phyloP scores from a whole-genome alignment of 2,329 filamentous ascomycete genomes.

The Lasiodiplodia theobromae region DNA sequence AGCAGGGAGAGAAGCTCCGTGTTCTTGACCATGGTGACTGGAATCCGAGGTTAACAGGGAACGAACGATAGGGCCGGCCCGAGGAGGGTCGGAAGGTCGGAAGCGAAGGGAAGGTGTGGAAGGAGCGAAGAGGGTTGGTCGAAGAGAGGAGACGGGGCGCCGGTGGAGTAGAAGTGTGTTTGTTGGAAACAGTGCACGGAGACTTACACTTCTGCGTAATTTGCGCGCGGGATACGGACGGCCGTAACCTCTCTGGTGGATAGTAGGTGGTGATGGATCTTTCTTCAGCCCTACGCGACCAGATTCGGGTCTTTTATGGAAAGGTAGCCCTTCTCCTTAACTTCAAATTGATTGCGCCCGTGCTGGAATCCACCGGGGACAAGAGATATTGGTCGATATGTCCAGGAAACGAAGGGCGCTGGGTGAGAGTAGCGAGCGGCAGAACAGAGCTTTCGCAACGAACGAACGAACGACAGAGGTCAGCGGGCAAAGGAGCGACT shows the following conservation, averaged over 20 bases:
- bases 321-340: conserved; percentile 25
- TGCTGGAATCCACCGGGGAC: conserved; percentile 29
- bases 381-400: conserved; percentile 14
- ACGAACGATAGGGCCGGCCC: conserved; percentile 7
- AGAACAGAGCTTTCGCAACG: not conserved
- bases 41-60: not conserved
- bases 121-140: conserved; percentile 27
- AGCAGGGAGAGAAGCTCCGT: conserved; percentile 34
- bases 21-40: conserved; percentile 17
- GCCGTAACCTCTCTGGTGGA: conserved; percentile 12
- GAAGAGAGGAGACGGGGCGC: not conserved
- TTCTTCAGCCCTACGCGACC: conserved; percentile 19
- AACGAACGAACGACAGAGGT: not conserved
- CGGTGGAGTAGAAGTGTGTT: conserved; percentile 27
- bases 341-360: conserved; percentile 28
- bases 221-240: conserved; percentile 18
- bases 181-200: conserved; percentile 18
- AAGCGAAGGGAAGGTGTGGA: conserved; percentile 15
- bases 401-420: conserved; percentile 13
- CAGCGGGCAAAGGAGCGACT: conserved; percentile 27
- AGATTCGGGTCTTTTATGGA: conserved; percentile 23
- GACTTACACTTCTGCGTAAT: conserved; percentile 12
- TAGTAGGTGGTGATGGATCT: conserved; percentile 1
- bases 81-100: conserved; percentile 21
- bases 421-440: conserved; percentile 21